These are phyloP conservation scores for Coemansia sp. DNA, from an alignment of 192 early-diverging fungal genomes.

Conservation along the genomic window DNA sequence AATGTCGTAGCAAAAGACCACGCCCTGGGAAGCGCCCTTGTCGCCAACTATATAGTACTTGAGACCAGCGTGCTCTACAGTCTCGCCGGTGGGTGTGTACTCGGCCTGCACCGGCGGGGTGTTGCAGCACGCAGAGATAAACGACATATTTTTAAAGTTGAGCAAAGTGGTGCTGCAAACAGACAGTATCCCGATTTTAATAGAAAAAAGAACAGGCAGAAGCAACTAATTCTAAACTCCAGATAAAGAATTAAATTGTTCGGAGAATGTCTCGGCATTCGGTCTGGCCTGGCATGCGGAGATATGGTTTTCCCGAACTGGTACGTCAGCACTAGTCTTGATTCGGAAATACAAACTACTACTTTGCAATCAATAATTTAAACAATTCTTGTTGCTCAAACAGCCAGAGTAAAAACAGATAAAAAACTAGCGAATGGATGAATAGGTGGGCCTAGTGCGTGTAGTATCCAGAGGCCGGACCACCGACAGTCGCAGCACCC, in stretches of 20 bases:
- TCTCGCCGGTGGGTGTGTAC: conserved; percentile 40
- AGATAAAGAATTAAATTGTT: background rate
- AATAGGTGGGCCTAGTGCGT: background rate
- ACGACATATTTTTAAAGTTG: conserved; percentile 10
- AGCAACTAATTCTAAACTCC: background rate
- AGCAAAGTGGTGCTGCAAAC: background rate
- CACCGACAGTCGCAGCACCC: conserved; percentile 17
- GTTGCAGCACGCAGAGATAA: conserved; percentile 48
- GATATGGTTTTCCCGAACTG: background rate
- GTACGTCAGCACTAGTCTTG: background rate
- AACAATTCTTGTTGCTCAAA: too few relatives aligned
- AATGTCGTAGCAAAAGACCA: conserved; percentile 66
- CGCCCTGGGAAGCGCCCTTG: conserved; percentile 47
- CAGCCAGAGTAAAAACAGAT: too few relatives aligned
- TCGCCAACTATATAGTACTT: conserved; percentile 40
- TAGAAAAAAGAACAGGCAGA: background rate
- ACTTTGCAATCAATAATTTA: too few relatives aligned
- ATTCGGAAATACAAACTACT: background rate
- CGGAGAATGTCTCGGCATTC: background rate
- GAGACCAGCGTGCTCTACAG: conserved; percentile 8
- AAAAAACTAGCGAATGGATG: too few relatives aligned
- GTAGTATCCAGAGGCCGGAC: conserved; percentile 15
- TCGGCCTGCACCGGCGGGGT: conserved; percentile 41
- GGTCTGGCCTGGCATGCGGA: background rate
- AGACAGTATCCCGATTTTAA: background rate